Evolutionary conservation across 148 eudicot genomes (phyloP).

Genomic region (Vaccinium vitisidaea): DNA sequence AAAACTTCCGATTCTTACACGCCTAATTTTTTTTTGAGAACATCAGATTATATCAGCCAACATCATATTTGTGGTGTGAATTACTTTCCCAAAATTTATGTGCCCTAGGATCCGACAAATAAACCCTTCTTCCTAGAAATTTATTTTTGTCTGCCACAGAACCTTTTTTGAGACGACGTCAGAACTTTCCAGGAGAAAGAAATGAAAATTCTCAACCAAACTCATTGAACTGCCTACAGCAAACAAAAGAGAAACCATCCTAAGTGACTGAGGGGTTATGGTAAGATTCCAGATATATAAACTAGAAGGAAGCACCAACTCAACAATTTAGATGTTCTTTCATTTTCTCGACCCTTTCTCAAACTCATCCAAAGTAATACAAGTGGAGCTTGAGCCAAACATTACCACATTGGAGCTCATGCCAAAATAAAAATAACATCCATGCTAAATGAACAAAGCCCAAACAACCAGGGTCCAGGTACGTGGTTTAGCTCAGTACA

Average conservation of each 20-base stretch:
- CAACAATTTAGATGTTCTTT: neutral
- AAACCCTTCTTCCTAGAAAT: no score
- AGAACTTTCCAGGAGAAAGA: neutral
- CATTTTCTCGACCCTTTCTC: neutral
- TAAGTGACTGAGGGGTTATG: no score
- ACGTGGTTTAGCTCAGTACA: neutral
- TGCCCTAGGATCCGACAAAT: no score
- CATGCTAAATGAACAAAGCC: neutral
- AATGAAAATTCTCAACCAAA: neutral
- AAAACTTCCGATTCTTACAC: no score
- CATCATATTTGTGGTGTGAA: no score
- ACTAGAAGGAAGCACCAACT: neutral
- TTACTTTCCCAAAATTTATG: no score
- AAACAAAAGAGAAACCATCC: no score
- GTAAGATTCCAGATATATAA: neutral
- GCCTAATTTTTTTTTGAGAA: no score
- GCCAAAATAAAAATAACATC: neutral
- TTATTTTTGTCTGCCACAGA: no score
- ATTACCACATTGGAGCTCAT: slow-evolving; percentile 3
- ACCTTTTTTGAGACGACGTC: neutral
- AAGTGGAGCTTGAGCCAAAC: neutral
- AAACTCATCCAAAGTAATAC: neutral
- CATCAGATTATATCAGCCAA: no score
- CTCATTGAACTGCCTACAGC: neutral
- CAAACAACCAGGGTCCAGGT: neutral